These are phyloP conservation scores for Kernera saxatilis DNA, from an alignment of 345 rosid genomes.

Conservation along the genomic window DNA sequence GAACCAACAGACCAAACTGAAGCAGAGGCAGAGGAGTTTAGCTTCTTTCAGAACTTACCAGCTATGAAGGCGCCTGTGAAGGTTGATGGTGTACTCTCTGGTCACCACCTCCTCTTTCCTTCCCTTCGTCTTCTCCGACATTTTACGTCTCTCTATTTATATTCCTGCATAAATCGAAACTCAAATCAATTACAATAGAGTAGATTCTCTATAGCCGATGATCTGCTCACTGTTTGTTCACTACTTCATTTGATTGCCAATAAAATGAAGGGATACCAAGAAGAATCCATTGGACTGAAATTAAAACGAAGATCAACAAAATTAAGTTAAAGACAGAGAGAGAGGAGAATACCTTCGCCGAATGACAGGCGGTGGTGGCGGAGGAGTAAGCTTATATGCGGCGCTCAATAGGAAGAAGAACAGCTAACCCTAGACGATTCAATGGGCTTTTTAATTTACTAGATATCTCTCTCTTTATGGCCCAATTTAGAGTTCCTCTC, in stretches of 20 bases:
- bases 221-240: not conserved
- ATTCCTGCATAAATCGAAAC: not conserved
- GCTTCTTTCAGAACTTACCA: constrained; percentile 36
- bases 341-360: not conserved
- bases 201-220: not conserved
- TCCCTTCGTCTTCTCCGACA: constrained; percentile 60
- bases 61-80: constrained; percentile 47
- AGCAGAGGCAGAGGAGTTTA: not conserved
- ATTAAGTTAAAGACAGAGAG: not conserved
- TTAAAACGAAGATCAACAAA: not conserved
- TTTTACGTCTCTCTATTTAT: constrained; percentile 13
- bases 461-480: not conserved
- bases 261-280: not conserved
- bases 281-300: not conserved
- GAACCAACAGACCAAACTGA: not conserved
- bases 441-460: constrained; percentile 1
- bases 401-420: not conserved
- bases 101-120: constrained; percentile 81
- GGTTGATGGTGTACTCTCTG: constrained; percentile 58
- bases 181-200: not conserved
- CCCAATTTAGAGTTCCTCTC: not conserved
- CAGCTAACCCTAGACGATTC: constrained; percentile 8
- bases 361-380: constrained; percentile 4
- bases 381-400: not conserved
- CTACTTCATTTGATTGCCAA: not conserved